Conservation (phyloP, 2,329 filamentous ascomycete species). For the Aspergillus jensenii region DNA sequence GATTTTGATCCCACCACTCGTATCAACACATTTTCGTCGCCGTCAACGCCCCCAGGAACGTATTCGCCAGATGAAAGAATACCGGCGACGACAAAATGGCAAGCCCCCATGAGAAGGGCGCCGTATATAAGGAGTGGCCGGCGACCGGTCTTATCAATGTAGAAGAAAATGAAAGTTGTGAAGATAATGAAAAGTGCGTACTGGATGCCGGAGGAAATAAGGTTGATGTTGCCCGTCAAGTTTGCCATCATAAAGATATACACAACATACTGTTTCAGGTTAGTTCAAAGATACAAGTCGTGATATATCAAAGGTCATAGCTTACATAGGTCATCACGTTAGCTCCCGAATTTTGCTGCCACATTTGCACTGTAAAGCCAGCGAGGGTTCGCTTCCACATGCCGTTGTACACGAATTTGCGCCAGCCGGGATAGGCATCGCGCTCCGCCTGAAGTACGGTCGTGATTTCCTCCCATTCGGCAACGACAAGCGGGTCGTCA, state of each 20-base stretch:
- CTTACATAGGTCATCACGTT: constrained; percentile 36
- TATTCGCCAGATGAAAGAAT: constrained; percentile 43
- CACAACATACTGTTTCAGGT: constrained; percentile 29
- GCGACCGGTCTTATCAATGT: not conserved
- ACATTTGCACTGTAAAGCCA: constrained; percentile 58
- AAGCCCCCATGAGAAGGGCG: too few species aligned
- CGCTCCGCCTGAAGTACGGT: constrained; percentile 44
- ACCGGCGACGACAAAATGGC: constrained; percentile 41
- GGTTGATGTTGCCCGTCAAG: constrained; percentile 23
- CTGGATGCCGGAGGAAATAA: constrained; percentile 54
- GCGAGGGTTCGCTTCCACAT: constrained; percentile 61
- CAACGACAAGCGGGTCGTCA: constrained; percentile 49
- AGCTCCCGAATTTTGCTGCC: constrained; percentile 51
- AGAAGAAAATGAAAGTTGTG: constrained; percentile 39
- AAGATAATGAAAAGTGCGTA: constrained; percentile 54
- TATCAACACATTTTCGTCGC: constrained; percentile 55
- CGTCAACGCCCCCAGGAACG: constrained; percentile 46
- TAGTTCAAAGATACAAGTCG: not conserved
- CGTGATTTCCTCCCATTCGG: constrained; percentile 50
- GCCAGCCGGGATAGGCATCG: constrained; percentile 38
- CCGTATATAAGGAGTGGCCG: too few species aligned
- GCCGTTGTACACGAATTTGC: constrained; percentile 50
- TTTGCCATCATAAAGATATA: constrained; percentile 42
- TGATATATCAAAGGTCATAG: too few species aligned
- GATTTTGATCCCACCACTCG: constrained; percentile 53